phyloP scores from a whole-genome alignment of 768 basidiomycete genomes.

The Lactarius trivialis region DNA sequence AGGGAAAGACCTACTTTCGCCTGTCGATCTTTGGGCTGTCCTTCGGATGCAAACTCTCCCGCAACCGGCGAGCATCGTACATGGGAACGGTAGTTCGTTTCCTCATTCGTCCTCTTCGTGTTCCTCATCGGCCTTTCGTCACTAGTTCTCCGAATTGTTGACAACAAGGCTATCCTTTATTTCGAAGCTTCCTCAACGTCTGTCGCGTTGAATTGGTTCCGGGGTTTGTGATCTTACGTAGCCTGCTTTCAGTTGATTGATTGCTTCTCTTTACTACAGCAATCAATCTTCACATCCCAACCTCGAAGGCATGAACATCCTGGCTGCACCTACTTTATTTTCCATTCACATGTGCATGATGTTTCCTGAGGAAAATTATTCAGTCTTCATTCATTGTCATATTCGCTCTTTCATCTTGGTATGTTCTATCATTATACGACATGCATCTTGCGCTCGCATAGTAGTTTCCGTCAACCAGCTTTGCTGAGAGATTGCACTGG shows the following conservation, averaged over 20 bases:
- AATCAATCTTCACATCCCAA: constrained; percentile 84
- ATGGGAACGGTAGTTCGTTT: constrained; percentile 62
- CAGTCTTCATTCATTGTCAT: constrained; percentile 13
- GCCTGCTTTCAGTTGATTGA: constrained; percentile 4
- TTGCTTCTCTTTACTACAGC: constrained; percentile 37
- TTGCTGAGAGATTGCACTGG: constrained; percentile 7
- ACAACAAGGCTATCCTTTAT: constrained; percentile 88
- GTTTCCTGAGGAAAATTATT: constrained; percentile 14
- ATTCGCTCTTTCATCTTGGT: constrained; percentile 12
- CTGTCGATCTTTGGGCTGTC: constrained; percentile 94
- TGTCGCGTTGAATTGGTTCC: constrained; percentile 84
- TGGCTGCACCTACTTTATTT: constrained; percentile 16
- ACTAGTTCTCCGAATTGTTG: constrained; percentile 76
- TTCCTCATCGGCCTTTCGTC: constrained; percentile 4
- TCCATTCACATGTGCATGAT: constrained; percentile 23
- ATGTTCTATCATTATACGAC: constrained; percentile 22
- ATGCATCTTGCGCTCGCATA: constrained; percentile 21
- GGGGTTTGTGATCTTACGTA: constrained; percentile 45
- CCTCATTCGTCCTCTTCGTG: neutral
- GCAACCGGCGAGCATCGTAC: constrained; percentile 85
- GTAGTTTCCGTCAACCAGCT: constrained; percentile 5
- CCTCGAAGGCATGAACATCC: constrained; percentile 58
- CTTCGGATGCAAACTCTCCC: constrained; percentile 90
- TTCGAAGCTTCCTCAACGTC: constrained; percentile 81
- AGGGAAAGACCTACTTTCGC: constrained; percentile 64